Conservation (phyloP, 78 protist genomes). For the Pelomyxa schiedti region DNA sequence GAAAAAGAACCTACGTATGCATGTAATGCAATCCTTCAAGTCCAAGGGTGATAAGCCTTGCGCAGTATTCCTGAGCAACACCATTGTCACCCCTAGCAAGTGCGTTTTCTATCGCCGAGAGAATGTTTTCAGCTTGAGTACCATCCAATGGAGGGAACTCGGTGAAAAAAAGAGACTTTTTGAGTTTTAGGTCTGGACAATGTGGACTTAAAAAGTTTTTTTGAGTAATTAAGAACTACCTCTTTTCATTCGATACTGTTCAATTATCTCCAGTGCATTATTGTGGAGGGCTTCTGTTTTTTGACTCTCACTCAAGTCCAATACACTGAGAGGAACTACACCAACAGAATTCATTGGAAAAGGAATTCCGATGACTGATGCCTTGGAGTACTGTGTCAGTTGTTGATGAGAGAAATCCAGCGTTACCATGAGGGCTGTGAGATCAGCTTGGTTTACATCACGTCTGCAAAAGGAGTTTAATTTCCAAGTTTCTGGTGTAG, state of each 20-base stretch:
- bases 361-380: conserved; percentile 57
- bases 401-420: neutral
- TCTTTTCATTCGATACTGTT: conserved; percentile 25
- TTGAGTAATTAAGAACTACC: too few relatives aligned
- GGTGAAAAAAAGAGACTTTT: conserved; percentile 11
- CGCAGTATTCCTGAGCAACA: conserved; percentile 21
- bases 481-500: conserved; percentile 42
- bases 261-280: conserved; percentile 47
- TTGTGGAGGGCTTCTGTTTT: conserved; percentile 20
- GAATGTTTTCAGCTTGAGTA: neutral
- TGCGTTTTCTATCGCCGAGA: neutral
- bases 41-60: conserved; percentile 14
- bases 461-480: conserved; percentile 1
- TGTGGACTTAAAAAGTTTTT: too few relatives aligned
- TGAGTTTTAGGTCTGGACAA: neutral
- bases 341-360: conserved; percentile 67
- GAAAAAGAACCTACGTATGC: conserved; percentile 33
- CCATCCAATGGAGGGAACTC: conserved; percentile 16
- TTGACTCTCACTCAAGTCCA: conserved; percentile 6
- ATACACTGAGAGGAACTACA: conserved; percentile 51
- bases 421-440: conserved; percentile 62
- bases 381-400: too few relatives aligned
- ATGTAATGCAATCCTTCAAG: conserved; percentile 50
- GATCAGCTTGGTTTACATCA: conserved; percentile 73
- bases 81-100: neutral